phyloP scores from a whole-genome alignment of 306 rosid species.

The Senna tora region DNA sequence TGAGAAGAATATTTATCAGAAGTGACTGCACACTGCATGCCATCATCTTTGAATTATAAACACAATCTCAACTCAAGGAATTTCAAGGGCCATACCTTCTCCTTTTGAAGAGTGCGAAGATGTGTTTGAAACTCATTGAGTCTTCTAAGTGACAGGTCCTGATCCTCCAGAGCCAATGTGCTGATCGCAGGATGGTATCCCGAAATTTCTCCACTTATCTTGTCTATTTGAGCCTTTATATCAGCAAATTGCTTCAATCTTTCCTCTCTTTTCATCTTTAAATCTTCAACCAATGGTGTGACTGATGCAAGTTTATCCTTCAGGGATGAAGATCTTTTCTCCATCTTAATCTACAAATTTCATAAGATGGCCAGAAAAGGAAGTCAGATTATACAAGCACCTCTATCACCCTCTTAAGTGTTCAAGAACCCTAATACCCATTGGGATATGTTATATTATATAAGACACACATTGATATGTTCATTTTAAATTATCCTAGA shows the following conservation, averaged over 20 bases:
- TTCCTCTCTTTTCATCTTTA: slow-evolving; percentile 76
- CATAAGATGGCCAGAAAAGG: slow-evolving; percentile 34
- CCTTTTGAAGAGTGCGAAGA: slow-evolving; percentile 81
- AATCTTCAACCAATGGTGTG: slow-evolving; percentile 78
- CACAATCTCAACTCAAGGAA: slow-evolving; percentile 7
- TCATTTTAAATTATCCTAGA: neutral
- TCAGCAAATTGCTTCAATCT: slow-evolving; percentile 84
- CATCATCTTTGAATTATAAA: slow-evolving; percentile 19
- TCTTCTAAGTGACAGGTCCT: slow-evolving; percentile 83
- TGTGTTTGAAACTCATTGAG: slow-evolving; percentile 81
- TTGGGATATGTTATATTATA: neutral
- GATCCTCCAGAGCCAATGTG: slow-evolving; percentile 56
- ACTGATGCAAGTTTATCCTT: slow-evolving; percentile 88
- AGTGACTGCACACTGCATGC: slow-evolving; percentile 23
- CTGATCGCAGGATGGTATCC: slow-evolving; percentile 52
- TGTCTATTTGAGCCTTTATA: slow-evolving; percentile 73
- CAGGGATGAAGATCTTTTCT: slow-evolving; percentile 74
- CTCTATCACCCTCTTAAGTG: neutral
- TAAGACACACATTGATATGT: neutral
- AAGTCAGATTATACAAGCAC: slow-evolving; percentile 26
- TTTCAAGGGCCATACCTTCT: slow-evolving; percentile 62
- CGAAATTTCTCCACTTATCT: slow-evolving; percentile 82
- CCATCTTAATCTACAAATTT: slow-evolving; percentile 60
- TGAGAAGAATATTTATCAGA: neutral
- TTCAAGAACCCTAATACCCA: slow-evolving; percentile 9